Evolutionary conservation across 768 basidiomycete species (phyloP).

Genomic region (Xanthoconium stramineum): DNA sequence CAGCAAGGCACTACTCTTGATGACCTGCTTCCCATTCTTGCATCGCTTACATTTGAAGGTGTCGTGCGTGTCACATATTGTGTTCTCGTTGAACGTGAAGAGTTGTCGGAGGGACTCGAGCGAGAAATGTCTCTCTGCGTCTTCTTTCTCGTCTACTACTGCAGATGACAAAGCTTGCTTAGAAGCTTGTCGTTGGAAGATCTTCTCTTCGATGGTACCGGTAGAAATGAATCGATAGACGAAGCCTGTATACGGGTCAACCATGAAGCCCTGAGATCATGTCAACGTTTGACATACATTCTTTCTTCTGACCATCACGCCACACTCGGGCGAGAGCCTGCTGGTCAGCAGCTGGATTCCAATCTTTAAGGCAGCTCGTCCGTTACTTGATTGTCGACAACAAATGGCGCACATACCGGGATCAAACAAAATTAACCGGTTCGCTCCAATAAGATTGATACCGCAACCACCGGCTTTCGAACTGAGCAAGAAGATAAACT

Average conservation of each 20-base stretch:
- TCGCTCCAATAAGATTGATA: conserved; percentile 96
- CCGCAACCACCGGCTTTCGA: conserved; percentile 96
- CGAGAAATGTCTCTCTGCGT: conserved; percentile 93
- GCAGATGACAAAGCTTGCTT: conserved; percentile 97
- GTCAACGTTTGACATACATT: conserved; percentile 58
- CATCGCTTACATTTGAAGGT: conserved; percentile 97
- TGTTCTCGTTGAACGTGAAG: conserved; percentile 86
- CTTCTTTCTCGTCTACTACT: conserved; percentile 97
- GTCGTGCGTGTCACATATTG: conserved; percentile 92
- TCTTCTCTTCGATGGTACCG: conserved; percentile 98
- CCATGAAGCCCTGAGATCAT: background rate
- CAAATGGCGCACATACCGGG: conserved; percentile 55
- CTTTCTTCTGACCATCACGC: conserved; percentile 99
- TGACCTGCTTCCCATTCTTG: conserved; percentile 76
- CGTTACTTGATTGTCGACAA: background rate
- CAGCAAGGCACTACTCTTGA: conserved; percentile 80
- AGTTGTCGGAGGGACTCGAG: conserved; percentile 83
- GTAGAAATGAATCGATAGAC: conserved; percentile 98
- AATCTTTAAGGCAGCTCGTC: conserved; percentile 52
- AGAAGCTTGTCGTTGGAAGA: conserved; percentile 94
- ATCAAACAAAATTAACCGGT: conserved; percentile 92
- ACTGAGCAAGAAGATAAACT: conserved; percentile 91
- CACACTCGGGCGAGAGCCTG: conserved; percentile 98
- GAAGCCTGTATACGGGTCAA: conserved; percentile 57
- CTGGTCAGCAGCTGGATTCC: conserved; percentile 98